Base-by-base conservation (phyloP, 2,329 filamentous ascomycete genomes). In the Cladophialophora bantiana region DNA sequence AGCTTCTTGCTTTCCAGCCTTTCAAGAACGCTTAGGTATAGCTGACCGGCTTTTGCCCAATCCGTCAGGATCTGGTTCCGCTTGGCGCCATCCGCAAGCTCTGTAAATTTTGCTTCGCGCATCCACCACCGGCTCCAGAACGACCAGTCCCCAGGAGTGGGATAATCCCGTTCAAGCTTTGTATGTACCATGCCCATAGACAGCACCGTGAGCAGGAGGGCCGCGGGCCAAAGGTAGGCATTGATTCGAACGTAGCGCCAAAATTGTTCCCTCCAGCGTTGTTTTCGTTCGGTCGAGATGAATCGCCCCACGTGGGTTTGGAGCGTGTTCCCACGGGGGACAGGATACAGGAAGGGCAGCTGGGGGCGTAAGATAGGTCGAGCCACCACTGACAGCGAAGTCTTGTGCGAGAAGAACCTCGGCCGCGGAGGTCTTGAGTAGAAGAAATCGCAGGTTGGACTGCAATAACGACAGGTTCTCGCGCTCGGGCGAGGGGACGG, bases 81-180 rank as follows among this genome's bases (percentile, higher is more conserved):
- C n/a, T 85, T 81, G 10, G 86, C 83, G 13, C 84, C 83, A 12
- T 68, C 66, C 15, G 53, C 66, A 52, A 88, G 83, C 68, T 86
- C 85, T 59, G 85, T 83, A 62, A 85, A 85, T 72, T 84, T 83
- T 3, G 90, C 90, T 59, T 86, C 85, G 48, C 92, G 86, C 68
- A 91, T 84, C 45, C 84, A 83, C 78, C 90, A 86, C 31, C 93
- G 84, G 54, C 90, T 92, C 70, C 87, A 79, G 77, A 88, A 90
- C 0, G 82, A 82, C 93, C 94, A 97, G 76, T 96, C 94, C 32
- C 86, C 85, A 0, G 94, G 94, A 0, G 92, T 94, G 0, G 93
- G 93, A 76, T 89, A 92, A 60, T 86, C 83, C 56, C 89, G 85
- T 79, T 97, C 93, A 53, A 92, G 82, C 67, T 84, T 82, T 78